Evolutionary conservation across 164 flowering plant genomes (phyloP).

Genomic region (Chimonanthus salicifolius): DNA sequence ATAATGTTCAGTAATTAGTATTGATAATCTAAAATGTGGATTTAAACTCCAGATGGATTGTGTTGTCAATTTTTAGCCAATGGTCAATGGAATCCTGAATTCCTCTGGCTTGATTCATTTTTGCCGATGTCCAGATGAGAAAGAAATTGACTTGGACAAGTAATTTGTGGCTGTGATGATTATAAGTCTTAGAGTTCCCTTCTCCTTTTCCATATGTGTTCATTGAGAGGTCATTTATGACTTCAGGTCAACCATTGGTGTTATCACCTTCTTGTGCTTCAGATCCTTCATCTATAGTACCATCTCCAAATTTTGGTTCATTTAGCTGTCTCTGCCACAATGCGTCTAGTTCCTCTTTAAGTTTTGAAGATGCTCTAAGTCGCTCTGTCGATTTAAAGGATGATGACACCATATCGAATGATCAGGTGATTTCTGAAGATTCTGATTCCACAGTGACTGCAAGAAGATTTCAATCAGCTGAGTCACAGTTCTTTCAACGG

Average conservation of each 20-base stretch:
- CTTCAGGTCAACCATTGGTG: too few species aligned
- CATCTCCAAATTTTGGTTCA: constrained; percentile 20
- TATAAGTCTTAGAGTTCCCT: not conserved
- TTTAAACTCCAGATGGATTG: constrained; percentile 8
- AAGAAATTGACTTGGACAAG: constrained; percentile 5
- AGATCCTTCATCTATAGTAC: constrained; percentile 19
- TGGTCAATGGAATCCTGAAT: constrained; percentile 7
- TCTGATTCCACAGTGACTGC: constrained; percentile 7
- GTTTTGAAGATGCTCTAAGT: constrained; percentile 22
- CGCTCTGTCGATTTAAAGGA: constrained; percentile 20
- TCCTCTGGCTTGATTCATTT: constrained; percentile 12
- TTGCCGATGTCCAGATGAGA: constrained; percentile 16
- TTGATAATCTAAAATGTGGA: not conserved
- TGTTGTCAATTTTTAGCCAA: not conserved
- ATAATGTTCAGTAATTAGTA: not conserved
- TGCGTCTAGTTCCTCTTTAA: constrained; percentile 30
- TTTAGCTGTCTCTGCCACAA: constrained; percentile 27
- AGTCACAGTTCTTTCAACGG: constrained; percentile 22
- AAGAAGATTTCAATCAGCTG: constrained; percentile 25
- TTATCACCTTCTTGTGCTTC: too few species aligned
- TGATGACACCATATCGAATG: constrained; percentile 10
- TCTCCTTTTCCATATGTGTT: too few species aligned
- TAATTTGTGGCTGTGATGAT: not conserved
- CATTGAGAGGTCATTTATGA: too few species aligned
- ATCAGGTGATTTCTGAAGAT: constrained; percentile 6